These are phyloP conservation scores for Solanum hybrid DNA, from an alignment of 305 asterid species.

Conservation along the genomic window DNA sequence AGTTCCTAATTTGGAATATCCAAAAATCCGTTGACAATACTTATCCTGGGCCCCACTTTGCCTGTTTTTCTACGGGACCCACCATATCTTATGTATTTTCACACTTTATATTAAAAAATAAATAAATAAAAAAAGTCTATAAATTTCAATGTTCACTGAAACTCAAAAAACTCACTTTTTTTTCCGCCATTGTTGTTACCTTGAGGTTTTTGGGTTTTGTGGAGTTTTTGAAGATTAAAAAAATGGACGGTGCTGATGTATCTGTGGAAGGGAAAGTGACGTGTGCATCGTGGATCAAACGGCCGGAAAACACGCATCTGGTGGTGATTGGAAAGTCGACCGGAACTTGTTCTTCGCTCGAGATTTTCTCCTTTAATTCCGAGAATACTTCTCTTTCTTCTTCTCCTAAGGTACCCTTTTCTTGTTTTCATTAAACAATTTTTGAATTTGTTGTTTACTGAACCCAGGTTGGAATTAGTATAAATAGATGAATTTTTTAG, in stretches of 20 bases:
- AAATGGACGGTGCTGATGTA: slow-evolving; percentile 56
- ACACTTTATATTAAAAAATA: background rate
- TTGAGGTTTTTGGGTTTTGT: background rate
- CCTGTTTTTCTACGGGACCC: background rate
- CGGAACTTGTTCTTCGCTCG: too few relatives aligned
- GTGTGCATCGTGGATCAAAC: too few relatives aligned
- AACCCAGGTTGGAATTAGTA: background rate
- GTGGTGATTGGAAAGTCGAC: too few relatives aligned
- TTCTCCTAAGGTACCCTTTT: slow-evolving; percentile 53
- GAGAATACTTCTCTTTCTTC: slow-evolving; percentile 45
- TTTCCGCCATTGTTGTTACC: background rate
- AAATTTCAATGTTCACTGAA: background rate
- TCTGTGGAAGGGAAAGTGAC: slow-evolving; percentile 25
- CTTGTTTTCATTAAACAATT: background rate
- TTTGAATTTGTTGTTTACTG: background rate
- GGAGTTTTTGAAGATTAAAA: background rate
- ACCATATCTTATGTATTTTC: background rate
- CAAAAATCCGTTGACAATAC: background rate
- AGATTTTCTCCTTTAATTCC: slow-evolving; percentile 68
- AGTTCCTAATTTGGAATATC: background rate
- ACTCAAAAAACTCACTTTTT: background rate
- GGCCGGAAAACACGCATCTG: too few relatives aligned
- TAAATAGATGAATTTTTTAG: background rate
- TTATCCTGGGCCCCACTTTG: background rate
- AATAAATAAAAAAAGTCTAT: too few relatives aligned